Evolutionary conservation across 306 rosid genomes (phyloP).

Genomic region (Ziziphus jujuba): DNA sequence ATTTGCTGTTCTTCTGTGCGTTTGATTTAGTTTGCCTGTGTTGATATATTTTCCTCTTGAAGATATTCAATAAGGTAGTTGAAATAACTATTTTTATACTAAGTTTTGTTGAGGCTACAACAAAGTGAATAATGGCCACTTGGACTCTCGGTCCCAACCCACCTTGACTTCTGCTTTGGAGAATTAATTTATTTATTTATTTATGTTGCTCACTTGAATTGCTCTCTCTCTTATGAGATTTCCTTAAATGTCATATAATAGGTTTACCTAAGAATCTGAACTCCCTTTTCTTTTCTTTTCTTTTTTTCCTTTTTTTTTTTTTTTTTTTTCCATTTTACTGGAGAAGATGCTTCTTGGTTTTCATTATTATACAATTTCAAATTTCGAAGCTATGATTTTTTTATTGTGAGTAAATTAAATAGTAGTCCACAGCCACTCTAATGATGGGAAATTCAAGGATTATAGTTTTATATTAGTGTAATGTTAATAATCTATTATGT

Average conservation of each 20-base stretch:
- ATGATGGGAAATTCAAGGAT: conserved; percentile 52
- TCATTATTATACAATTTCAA: conserved; percentile 30
- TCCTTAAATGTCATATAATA: conserved; percentile 24
- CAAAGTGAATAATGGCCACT: conserved; percentile 18
- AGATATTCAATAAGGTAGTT: conserved; percentile 24
- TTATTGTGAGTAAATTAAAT: conserved; percentile 38
- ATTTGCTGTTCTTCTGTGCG: neutral
- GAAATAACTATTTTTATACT: conserved; percentile 11
- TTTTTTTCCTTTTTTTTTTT: too few species aligned
- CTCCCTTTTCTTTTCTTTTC: conserved; percentile 4
- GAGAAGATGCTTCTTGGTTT: conserved; percentile 52
- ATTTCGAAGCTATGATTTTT: conserved; percentile 35
- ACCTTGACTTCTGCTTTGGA: conserved; percentile 25
- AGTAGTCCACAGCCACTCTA: conserved; percentile 34
- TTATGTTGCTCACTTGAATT: conserved; percentile 15
- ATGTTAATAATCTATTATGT: neutral
- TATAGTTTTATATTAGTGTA: conserved; percentile 30
- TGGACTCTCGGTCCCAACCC: conserved; percentile 21
- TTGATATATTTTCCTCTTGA: neutral
- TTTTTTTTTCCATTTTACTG: conserved; percentile 25
- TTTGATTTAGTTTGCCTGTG: neutral
- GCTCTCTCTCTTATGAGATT: conserved; percentile 22
- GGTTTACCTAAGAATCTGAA: conserved; percentile 30
- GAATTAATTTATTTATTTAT: conserved; percentile 18
- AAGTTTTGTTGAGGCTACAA: conserved; percentile 10